Evolutionary conservation across 1,284 basidiomycete genomes (phyloP).

Genomic region (Apiotrichum laibachii): DNA sequence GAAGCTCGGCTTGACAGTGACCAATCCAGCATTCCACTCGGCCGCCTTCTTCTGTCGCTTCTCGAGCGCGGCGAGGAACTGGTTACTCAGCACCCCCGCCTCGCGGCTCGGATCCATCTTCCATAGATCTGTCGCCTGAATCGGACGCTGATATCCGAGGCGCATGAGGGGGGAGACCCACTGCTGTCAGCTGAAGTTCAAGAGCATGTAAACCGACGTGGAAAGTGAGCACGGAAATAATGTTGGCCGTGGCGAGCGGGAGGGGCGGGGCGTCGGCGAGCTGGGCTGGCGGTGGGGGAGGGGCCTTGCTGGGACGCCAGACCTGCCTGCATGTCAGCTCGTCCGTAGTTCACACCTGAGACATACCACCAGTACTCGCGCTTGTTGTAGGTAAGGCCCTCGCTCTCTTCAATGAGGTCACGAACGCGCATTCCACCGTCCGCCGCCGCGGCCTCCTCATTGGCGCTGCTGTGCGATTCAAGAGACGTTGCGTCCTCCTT

Average conservation of each 20-base stretch:
- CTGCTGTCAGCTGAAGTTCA: slow-evolving; percentile 7
- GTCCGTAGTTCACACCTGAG: background rate
- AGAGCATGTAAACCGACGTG: slow-evolving; percentile 19
- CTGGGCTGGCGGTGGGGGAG: slow-evolving; percentile 59
- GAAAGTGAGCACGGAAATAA: slow-evolving; percentile 64
- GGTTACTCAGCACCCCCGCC: slow-evolving; percentile 56
- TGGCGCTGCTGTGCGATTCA: too few relatives aligned
- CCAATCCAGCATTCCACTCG: slow-evolving; percentile 42
- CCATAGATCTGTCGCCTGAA: slow-evolving; percentile 72
- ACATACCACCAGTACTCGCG: slow-evolving; percentile 43
- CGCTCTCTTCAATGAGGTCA: slow-evolving; percentile 23
- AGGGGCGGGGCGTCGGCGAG: slow-evolving; percentile 63
- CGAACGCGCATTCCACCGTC: slow-evolving; percentile 19
- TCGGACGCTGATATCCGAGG: slow-evolving; percentile 61
- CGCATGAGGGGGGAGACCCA: slow-evolving; percentile 66
- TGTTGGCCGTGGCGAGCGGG: slow-evolving; percentile 60
- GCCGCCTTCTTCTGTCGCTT: slow-evolving; percentile 30
- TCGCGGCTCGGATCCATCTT: slow-evolving; percentile 56
- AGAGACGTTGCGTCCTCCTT: too few relatives aligned
- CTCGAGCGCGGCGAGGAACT: slow-evolving; percentile 37
- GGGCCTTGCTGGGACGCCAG: slow-evolving; percentile 57
- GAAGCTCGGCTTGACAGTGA: slow-evolving; percentile 49
- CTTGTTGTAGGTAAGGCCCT: slow-evolving; percentile 31
- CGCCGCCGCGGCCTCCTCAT: slow-evolving; percentile 6
- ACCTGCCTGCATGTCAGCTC: slow-evolving; percentile 34